These are phyloP conservation scores for Neurospora sp. DNA, from an alignment of 495 filamentous ascomycete genomes.

Conservation along the genomic window DNA sequence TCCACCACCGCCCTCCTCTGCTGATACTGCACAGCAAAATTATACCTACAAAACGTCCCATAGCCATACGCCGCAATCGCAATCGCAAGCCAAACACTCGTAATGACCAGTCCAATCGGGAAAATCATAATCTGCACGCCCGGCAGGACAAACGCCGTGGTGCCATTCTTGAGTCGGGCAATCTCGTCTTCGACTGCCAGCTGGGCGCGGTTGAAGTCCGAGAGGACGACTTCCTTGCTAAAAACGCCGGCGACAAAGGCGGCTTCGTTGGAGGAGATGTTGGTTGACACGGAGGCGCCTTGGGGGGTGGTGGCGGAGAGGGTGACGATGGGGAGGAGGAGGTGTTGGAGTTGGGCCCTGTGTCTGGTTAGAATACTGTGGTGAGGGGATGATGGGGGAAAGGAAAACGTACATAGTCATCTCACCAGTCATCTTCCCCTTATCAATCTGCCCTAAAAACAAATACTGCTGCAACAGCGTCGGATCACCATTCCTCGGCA, in stretches of 20 bases:
- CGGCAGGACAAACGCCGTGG: constrained; percentile 51
- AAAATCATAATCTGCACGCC: constrained; percentile 57
- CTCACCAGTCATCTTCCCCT: constrained; percentile 25
- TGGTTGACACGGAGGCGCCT: constrained; percentile 42
- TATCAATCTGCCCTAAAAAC: constrained; percentile 44
- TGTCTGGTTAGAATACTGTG: constrained; percentile 6
- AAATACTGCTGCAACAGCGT: constrained; percentile 39
- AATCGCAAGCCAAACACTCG: constrained; percentile 47
- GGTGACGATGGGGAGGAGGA: constrained; percentile 54
- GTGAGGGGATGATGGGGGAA: background rate
- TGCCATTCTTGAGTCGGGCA: constrained; percentile 20
- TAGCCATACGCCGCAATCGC: constrained; percentile 46
- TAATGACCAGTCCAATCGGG: constrained; percentile 58
- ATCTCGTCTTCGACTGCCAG: constrained; percentile 28
- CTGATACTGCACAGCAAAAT: constrained; percentile 52
- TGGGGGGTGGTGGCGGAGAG: constrained; percentile 40
- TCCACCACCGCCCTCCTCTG: constrained; percentile 35
- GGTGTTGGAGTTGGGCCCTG: constrained; percentile 43
- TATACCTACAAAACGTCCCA: constrained; percentile 53
- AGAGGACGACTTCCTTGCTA: constrained; percentile 36
- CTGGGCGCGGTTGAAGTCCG: constrained; percentile 30
- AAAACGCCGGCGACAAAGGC: constrained; percentile 64
- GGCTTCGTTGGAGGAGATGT: constrained; percentile 53
- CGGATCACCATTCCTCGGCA: constrained; percentile 7
- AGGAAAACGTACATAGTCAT: constrained; percentile 30